phyloP scores from a whole-genome alignment of 768 basidiomycete species.

The Amanita phalloides region DNA sequence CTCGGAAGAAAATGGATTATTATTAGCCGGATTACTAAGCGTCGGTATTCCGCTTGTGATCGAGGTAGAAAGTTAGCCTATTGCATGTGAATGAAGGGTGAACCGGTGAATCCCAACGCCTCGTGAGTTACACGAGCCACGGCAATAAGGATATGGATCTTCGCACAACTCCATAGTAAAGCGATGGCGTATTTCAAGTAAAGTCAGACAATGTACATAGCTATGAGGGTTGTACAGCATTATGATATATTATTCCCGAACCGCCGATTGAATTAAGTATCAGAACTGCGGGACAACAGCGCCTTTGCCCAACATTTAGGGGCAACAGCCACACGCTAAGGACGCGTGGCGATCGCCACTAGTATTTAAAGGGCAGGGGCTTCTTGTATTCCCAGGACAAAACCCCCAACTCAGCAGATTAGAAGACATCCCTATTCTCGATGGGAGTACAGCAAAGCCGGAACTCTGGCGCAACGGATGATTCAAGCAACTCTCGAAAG shows the following conservation, averaged over 20 bases:
- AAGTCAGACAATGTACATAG: neutral
- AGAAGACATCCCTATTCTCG: neutral
- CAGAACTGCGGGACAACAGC: neutral
- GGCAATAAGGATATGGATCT: neutral
- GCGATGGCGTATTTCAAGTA: neutral
- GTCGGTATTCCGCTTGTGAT: neutral
- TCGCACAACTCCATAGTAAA: neutral
- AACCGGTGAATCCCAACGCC: too few species aligned
- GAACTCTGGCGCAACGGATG: neutral
- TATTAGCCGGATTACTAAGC: neutral
- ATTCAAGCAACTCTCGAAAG: neutral
- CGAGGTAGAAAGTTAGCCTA: neutral
- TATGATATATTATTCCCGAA: too few species aligned
- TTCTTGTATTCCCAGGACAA: neutral
- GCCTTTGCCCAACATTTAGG: neutral
- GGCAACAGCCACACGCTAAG: neutral
- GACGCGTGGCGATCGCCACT: constrained; percentile 3
- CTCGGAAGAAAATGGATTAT: neutral
- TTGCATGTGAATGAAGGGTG: too few species aligned
- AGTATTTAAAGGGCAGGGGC: constrained; percentile 1
- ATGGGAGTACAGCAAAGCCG: constrained; percentile 6
- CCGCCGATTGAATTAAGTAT: too few species aligned
- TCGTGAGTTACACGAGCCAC: too few species aligned
- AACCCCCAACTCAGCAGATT: neutral
- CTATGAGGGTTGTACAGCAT: neutral